Evolutionary conservation across 768 basidiomycete species (phyloP).

Genomic region (Boletus speciosus): DNA sequence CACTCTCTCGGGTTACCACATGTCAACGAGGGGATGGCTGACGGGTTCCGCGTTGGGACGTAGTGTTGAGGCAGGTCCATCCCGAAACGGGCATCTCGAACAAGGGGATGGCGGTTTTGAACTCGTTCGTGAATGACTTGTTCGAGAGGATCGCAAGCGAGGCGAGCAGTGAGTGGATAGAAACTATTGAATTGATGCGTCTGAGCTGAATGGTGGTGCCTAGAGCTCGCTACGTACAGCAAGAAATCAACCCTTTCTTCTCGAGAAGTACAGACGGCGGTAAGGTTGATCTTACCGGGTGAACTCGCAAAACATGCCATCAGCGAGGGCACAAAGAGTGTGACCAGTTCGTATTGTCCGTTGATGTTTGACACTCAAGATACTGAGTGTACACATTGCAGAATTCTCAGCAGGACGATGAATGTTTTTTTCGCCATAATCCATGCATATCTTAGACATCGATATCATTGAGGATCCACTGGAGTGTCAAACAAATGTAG

Average conservation of each 20-base stretch:
- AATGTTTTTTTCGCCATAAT: neutral
- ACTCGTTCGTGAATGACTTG: conserved; percentile 63
- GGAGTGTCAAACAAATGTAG: conserved; percentile 14
- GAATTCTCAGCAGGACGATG: conserved; percentile 29
- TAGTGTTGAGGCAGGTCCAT: conserved; percentile 68
- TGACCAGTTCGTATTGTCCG: conserved; percentile 37
- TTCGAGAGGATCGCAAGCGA: conserved; percentile 57
- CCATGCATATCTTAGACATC: neutral
- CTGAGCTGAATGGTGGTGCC: neutral
- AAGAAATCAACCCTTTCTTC: conserved; percentile 75
- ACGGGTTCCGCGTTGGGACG: neutral
- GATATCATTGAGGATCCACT: neutral
- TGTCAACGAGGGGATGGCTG: neutral
- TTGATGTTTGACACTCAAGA: neutral
- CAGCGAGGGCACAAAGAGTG: conserved; percentile 68
- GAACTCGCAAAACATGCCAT: conserved; percentile 75
- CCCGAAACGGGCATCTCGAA: conserved; percentile 73
- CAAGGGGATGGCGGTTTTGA: conserved; percentile 57
- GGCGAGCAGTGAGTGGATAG: conserved; percentile 41
- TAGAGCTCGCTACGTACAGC: conserved; percentile 63
- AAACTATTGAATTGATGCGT: neutral
- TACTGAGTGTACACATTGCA: conserved; percentile 6
- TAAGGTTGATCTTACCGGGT: conserved; percentile 67
- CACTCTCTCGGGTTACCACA: no score
- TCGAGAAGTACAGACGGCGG: conserved; percentile 68